Percentiles rank a stretch among this genome's conserved stretches.
Evolutionary conservation across 2,329 filamentous ascomycete species (phyloP).

Genomic region (Colletotrichum zoysiae): DNA sequence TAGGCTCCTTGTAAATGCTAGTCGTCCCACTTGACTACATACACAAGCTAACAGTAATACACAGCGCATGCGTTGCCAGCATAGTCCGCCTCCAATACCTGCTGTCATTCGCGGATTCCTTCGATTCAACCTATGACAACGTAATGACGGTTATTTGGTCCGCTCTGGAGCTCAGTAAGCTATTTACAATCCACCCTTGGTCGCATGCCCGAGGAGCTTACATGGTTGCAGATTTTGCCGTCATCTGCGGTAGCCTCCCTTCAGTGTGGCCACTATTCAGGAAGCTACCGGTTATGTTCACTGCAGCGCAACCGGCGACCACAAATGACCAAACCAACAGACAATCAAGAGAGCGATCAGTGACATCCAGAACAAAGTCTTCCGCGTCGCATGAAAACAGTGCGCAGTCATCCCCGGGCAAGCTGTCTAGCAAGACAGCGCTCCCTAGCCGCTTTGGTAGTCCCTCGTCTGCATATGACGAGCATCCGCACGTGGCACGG

Average conservation of each 20-base stretch:
- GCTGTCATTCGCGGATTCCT: slow-evolving; percentile 32
- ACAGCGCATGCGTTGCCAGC: slow-evolving; percentile 42
- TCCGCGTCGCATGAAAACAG: not conserved
- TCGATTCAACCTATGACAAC: slow-evolving; percentile 30
- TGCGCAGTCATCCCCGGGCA: not conserved
- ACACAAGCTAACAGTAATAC: not conserved
- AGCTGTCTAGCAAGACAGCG: not conserved
- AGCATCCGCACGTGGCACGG: not conserved
- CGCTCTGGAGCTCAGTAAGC: slow-evolving; percentile 45
- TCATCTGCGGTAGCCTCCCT: slow-evolving; percentile 58
- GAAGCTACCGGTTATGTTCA: not conserved
- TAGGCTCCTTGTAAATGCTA: slow-evolving; percentile 40
- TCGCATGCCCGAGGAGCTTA: not conserved
- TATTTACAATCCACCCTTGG: rapidly evolving
- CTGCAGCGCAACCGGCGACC: not conserved
- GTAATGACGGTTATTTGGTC: slow-evolving; percentile 46
- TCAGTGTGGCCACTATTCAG: slow-evolving; percentile 54
- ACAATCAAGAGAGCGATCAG: not conserved
- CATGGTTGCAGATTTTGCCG: slow-evolving; percentile 47
- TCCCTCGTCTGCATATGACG: not conserved
- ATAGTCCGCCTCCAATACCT: slow-evolving; percentile 41
- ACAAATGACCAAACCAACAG: not conserved
- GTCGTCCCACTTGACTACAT: rapidly evolving
- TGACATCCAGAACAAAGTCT: not conserved
- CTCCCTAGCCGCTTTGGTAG: not conserved